A percentile compares a stretch with the other conserved stretches of the same genome.
phyloP scores from a whole-genome alignment of 768 basidiomycete genomes.

The Sutorius australiensis region DNA sequence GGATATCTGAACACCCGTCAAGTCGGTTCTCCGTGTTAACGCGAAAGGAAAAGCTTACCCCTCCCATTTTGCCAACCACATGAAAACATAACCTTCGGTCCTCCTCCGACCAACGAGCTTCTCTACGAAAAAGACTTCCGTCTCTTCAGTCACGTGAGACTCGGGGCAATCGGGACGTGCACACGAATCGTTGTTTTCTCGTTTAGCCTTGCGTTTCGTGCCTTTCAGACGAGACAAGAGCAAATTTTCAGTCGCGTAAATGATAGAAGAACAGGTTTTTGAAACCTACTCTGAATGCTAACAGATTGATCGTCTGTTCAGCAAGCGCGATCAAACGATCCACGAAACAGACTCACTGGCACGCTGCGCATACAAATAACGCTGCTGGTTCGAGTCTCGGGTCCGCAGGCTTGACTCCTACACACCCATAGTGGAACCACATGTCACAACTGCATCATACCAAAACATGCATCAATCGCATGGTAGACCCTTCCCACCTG shows the following conservation, averaged over 20 bases:
- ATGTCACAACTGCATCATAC: slow-evolving; percentile 32
- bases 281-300: slow-evolving; percentile 14
- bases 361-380: slow-evolving; percentile 43
- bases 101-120: slow-evolving; percentile 27
- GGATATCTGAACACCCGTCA: slow-evolving; percentile 17
- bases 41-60: slow-evolving; percentile 19
- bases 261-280: not conserved
- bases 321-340: not conserved
- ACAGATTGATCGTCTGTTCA: not conserved
- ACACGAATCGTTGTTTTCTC: slow-evolving; percentile 14
- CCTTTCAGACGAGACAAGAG: slow-evolving; percentile 5
- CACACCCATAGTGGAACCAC: slow-evolving; percentile 56
- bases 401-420: slow-evolving; percentile 38
- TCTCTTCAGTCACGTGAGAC: not conserved
- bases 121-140: slow-evolving; percentile 24
- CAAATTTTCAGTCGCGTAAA: not conserved
- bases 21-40: not conserved
- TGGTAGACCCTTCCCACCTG: too few relatives aligned
- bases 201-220: slow-evolving; percentile 9
- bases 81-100: slow-evolving; percentile 8
- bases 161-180: slow-evolving; percentile 27
- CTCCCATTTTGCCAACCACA: slow-evolving; percentile 34
- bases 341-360: slow-evolving; percentile 25
- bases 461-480: not conserved
- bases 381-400: slow-evolving; percentile 29